Evolutionary conservation across 164 flowering plant species (phyloP).

Genomic region (Macadamia tetraphylla): DNA sequence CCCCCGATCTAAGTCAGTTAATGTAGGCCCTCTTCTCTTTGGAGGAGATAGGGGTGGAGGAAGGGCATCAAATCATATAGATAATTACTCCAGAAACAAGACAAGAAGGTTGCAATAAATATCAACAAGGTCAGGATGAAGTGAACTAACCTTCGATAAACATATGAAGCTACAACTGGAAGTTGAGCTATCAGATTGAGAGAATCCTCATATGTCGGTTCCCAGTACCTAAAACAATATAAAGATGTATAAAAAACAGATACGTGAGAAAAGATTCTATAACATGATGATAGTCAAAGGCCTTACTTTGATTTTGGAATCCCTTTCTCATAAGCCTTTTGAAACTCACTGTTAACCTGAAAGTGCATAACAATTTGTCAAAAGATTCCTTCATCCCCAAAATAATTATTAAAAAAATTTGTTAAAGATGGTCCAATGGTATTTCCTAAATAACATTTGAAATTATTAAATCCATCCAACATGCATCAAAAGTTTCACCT

Average conservation of each 20-base stretch:
- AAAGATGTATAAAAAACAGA: background rate
- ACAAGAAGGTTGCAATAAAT: too few relatives aligned
- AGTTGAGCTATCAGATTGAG: constrained; percentile 87
- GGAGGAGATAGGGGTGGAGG: background rate
- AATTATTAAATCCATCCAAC: background rate
- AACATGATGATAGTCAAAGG: background rate
- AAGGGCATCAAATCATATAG: too few relatives aligned
- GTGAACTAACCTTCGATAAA: constrained; percentile 75
- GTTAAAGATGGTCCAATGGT: background rate
- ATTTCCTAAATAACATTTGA: background rate
- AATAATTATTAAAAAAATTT: background rate
- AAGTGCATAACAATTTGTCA: constrained; percentile 8
- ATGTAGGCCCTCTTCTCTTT: background rate
- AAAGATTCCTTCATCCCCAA: background rate
- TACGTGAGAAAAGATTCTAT: background rate
- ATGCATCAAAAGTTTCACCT: too few relatives aligned
- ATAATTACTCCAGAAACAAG: too few relatives aligned
- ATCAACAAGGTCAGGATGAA: background rate
- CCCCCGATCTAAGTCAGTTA: background rate
- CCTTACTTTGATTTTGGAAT: constrained; percentile 78
- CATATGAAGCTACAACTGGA: constrained; percentile 79
- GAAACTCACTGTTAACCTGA: constrained; percentile 96
- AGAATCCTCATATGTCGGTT: constrained; percentile 89
- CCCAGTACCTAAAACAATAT: constrained; percentile 69
- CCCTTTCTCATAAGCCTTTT: constrained; percentile 95